Evolutionary conservation across 2,329 filamentous ascomycete species (phyloP).

Genomic region (Scopulariopsis brevicaulis): DNA sequence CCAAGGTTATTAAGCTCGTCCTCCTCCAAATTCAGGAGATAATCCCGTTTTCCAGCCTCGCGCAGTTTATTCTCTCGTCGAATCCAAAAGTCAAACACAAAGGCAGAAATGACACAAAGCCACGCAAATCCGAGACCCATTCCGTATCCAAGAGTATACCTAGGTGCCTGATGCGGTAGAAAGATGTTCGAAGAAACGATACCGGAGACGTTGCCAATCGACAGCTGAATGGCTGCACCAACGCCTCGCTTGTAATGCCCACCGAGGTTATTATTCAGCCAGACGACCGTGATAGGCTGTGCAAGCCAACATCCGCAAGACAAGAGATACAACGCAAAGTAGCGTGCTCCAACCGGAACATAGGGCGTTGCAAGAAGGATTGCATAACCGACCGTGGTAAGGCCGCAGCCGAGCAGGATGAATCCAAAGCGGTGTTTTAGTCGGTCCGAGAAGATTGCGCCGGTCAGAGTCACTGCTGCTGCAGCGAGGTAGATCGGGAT

Average conservation of each 20-base stretch:
- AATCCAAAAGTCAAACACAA: slow-evolving; percentile 15
- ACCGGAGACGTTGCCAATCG: slow-evolving; percentile 37
- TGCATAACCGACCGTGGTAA: slow-evolving; percentile 42
- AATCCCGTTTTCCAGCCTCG: slow-evolving; percentile 17
- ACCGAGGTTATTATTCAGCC: slow-evolving; percentile 44
- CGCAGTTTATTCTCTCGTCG: slow-evolving; percentile 22
- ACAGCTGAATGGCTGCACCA: slow-evolving; percentile 36
- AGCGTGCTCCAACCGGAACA: slow-evolving; percentile 34
- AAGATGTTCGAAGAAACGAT: slow-evolving; percentile 41
- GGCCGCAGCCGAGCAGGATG: slow-evolving; percentile 33
- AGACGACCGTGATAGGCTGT: slow-evolving; percentile 41
- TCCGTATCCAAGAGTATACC: slow-evolving; percentile 37
- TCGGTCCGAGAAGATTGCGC: slow-evolving; percentile 34
- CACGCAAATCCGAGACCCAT: slow-evolving; percentile 32
- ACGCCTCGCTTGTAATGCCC: slow-evolving; percentile 47
- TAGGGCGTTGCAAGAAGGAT: slow-evolving; percentile 37
- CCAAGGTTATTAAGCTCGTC: slow-evolving; percentile 20
- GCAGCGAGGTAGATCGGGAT: slow-evolving; percentile 25
- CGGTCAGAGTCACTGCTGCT: slow-evolving; percentile 15
- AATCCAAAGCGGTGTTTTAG: slow-evolving; percentile 40
- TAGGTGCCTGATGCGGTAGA: slow-evolving; percentile 30
- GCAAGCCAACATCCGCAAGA: slow-evolving; percentile 40
- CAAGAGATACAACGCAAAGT: slow-evolving; percentile 43
- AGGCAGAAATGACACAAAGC: slow-evolving; percentile 24
- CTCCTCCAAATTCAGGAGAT: slow-evolving; percentile 15